phyloP scores from a whole-genome alignment of 1,284 basidiomycete species.

The Schizophyllum amplum region DNA sequence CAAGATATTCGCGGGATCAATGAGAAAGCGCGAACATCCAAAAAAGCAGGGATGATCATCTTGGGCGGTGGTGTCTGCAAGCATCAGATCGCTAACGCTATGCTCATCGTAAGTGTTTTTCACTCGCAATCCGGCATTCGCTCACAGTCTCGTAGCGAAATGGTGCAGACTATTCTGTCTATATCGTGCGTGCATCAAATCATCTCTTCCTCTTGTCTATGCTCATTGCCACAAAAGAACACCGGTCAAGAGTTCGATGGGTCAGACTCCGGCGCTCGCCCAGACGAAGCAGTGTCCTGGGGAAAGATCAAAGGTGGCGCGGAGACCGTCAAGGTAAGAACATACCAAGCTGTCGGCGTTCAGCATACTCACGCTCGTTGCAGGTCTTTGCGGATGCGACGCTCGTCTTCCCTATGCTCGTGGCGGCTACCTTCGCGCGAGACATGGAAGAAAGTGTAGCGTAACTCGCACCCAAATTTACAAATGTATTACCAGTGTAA shows the following conservation, averaged over 20 bases:
- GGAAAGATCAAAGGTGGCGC: conserved; percentile 93
- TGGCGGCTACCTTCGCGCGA: conserved; percentile 80
- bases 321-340: conserved; percentile 82
- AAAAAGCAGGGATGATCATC: conserved; percentile 97
- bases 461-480: neutral
- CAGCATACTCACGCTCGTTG: neutral
- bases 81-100: conserved; percentile 98
- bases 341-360: neutral
- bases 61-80: conserved; percentile 98
- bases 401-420: conserved; percentile 83
- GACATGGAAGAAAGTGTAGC: conserved; percentile 20
- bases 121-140: conserved; percentile 1
- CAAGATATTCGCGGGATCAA: conserved; percentile 90
- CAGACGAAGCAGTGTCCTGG: conserved; percentile 99
- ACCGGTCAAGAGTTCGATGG: conserved; percentile 99
- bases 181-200: conserved; percentile 58
- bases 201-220: conserved; percentile 5
- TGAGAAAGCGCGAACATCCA: conserved; percentile 81
- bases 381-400: conserved; percentile 77
- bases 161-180: conserved; percentile 96
- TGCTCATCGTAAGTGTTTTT: conserved; percentile 74
- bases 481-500: too few species aligned
- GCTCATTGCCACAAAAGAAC: conserved; percentile 49
- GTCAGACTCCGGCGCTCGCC: conserved; percentile 93
- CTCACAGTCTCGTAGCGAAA: conserved; percentile 60